A percentile compares a stretch with the other conserved stretches of the same genome.
These are phyloP conservation scores for Termitomyces sp. DNA, from an alignment of 768 basidiomycete species.

Conservation along the genomic window DNA sequence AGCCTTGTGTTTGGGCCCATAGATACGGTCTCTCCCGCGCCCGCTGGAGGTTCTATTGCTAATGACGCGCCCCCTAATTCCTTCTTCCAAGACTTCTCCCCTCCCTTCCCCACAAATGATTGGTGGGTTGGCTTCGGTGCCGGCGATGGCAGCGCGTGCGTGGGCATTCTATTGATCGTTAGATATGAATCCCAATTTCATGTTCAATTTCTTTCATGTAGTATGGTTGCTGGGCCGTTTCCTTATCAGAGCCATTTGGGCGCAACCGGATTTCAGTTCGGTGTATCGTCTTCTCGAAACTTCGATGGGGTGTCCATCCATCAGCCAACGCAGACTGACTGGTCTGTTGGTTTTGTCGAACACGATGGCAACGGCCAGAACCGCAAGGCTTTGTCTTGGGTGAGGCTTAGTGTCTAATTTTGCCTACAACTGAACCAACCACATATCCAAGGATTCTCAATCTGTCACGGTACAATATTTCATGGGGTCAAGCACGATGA, in stretches of 20 bases:
- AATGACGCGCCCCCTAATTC: slow-evolving; percentile 23
- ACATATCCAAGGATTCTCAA: slow-evolving; percentile 22
- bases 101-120: slow-evolving; percentile 28
- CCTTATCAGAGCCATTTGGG: slow-evolving; percentile 24
- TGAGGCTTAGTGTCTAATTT: slow-evolving; percentile 2
- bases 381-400: slow-evolving; percentile 29
- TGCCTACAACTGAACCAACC: background rate
- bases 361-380: slow-evolving; percentile 22
- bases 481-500: slow-evolving; percentile 22
- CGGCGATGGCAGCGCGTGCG: slow-evolving; percentile 18
- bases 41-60: slow-evolving; percentile 21
- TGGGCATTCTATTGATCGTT: background rate
- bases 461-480: slow-evolving; percentile 29
- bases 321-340: slow-evolving; percentile 25
- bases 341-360: slow-evolving; percentile 25
- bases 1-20: slow-evolving; percentile 20
- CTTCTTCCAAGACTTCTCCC: slow-evolving; percentile 26
- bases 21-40: slow-evolving; percentile 18
- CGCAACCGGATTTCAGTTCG: slow-evolving; percentile 23
- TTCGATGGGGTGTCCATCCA: slow-evolving; percentile 28
- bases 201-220: background rate
- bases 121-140: slow-evolving; percentile 31
- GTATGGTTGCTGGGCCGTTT: slow-evolving; percentile 25
- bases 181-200: background rate
- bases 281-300: slow-evolving; percentile 21